A percentile compares a stretch with the other conserved stretches of the same genome.
phyloP scores from a whole-genome alignment of 352 stramenopile species.

The Globisporangium sylvaticum region DNA sequence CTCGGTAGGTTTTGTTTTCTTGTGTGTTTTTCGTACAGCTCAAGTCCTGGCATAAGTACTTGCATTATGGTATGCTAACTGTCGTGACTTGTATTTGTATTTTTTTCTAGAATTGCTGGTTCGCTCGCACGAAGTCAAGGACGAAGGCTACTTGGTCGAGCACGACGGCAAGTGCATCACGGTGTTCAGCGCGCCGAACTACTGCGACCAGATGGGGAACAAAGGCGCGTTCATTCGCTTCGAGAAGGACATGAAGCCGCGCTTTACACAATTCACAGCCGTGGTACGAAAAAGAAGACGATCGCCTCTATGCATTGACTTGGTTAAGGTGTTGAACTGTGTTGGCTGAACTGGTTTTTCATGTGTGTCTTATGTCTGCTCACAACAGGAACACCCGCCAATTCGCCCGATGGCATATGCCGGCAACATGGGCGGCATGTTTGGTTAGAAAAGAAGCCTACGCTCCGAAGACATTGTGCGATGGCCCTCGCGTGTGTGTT shows the following conservation, averaged over 20 bases:
- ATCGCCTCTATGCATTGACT: constrained; percentile 1
- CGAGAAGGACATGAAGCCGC: constrained; percentile 91
- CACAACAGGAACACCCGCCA: constrained; percentile 71
- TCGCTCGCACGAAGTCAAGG: constrained; percentile 98
- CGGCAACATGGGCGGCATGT: constrained; percentile 89
- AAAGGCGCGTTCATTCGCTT: constrained; percentile 99
- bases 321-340: background rate
- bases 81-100: constrained; percentile 4
- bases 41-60: no score
- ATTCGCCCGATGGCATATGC: constrained; percentile 89
- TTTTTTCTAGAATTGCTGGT: constrained; percentile 89
- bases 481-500: background rate
- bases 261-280: constrained; percentile 94
- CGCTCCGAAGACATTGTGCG: background rate
- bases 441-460: constrained; percentile 41
- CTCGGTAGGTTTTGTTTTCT: constrained; percentile 55
- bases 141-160: constrained; percentile 99
- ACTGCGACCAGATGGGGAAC: constrained; percentile 99
- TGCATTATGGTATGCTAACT: background rate
- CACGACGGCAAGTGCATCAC: constrained; percentile 99
- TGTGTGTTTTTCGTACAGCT: background rate
- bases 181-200: constrained; percentile 99
- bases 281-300: constrained; percentile 57
- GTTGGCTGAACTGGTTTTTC: constrained; percentile 3
- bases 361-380: background rate